Conservation (phyloP, 140 eudicot species). For the Oenanthe javanica region DNA sequence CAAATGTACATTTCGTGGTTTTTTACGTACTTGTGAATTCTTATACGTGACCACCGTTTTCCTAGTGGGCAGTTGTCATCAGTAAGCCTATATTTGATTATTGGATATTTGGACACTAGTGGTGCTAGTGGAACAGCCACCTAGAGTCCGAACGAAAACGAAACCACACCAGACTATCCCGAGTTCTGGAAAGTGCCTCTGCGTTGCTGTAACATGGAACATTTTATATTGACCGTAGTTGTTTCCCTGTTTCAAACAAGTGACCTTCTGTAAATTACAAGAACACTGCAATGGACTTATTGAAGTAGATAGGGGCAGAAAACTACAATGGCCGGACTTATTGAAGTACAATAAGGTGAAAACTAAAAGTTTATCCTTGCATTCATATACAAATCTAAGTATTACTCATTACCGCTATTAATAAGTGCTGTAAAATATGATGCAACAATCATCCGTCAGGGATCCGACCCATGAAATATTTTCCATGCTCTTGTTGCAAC, state of each 20-base stretch:
- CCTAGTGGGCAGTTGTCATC: neutral
- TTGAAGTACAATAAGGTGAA: too few relatives aligned
- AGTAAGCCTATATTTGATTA: neutral
- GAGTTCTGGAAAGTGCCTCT: constrained; percentile 1
- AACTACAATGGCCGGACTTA: too few relatives aligned
- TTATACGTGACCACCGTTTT: neutral
- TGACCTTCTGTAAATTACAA: neutral
- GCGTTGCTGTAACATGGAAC: neutral
- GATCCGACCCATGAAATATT: too few relatives aligned
- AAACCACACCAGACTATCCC: neutral
- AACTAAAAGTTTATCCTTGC: too few relatives aligned
- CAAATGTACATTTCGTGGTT: too few relatives aligned
- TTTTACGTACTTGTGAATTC: neutral
- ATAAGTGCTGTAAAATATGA: too few relatives aligned
- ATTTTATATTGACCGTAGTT: neutral
- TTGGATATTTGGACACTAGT: neutral
- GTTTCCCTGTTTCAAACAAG: neutral
- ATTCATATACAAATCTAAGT: too few relatives aligned
- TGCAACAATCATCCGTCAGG: too few relatives aligned
- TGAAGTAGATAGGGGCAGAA: neutral
- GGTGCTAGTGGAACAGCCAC: neutral
- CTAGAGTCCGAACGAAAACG: neutral
- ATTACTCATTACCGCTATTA: too few relatives aligned
- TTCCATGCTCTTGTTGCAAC: neutral
- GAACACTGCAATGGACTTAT: neutral